Evolutionary conservation across 177 flowering plant species (phyloP).

Genomic region (Vitis hybrid): DNA sequence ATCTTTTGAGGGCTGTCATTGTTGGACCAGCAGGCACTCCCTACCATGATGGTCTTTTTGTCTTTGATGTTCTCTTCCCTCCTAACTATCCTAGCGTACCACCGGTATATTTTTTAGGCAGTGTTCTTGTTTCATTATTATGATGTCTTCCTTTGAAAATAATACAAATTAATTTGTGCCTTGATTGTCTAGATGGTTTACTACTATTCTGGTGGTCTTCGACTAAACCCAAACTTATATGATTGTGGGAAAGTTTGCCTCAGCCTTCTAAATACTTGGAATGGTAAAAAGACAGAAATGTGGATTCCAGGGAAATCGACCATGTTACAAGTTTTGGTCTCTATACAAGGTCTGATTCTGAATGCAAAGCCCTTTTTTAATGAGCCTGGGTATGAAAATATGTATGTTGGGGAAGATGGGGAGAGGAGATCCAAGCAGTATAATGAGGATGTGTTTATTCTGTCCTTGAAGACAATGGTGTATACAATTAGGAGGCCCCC

Average conservation of each 20-base stretch:
- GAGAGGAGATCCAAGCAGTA: conserved; percentile 32
- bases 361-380: conserved; percentile 58
- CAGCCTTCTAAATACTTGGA: conserved; percentile 71
- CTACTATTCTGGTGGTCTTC: conserved; percentile 61
- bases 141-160: background rate
- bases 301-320: conserved; percentile 58
- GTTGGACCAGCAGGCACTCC: conserved; percentile 68
- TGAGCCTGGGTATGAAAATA: conserved; percentile 53
- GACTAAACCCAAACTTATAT: conserved; percentile 68
- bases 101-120: conserved; percentile 41
- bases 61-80: conserved; percentile 56
- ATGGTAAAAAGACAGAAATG: conserved; percentile 39
- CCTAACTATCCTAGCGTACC: conserved; percentile 49
- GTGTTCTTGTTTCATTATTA: background rate
- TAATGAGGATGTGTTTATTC: conserved; percentile 41
- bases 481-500: conserved; percentile 57
- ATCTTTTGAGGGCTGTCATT: conserved; percentile 64
- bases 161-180: conserved; percentile 1
- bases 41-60: conserved; percentile 73
- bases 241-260: conserved; percentile 69
- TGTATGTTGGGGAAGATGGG: conserved; percentile 24
- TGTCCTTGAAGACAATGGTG: conserved; percentile 59
- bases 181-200: conserved; percentile 38
- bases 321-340: conserved; percentile 65
- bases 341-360: conserved; percentile 64